Evolutionary conservation across 805 yeast genomes (phyloP).

Genomic region (Candida parachauliodes): DNA sequence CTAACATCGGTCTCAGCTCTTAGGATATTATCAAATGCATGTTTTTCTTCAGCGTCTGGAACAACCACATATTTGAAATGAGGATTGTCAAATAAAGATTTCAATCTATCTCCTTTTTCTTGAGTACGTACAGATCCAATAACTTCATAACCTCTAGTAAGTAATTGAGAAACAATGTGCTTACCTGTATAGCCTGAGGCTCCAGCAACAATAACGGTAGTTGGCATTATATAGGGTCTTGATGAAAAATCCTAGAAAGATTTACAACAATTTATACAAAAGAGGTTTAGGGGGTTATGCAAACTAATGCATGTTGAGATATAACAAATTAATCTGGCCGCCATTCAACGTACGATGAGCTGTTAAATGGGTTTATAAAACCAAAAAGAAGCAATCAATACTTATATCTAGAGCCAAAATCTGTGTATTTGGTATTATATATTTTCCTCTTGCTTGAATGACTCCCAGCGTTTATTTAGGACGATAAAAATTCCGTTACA

Average conservation of each 20-base stretch:
- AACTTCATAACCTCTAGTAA: conserved; percentile 40
- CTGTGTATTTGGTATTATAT: conserved; percentile 8
- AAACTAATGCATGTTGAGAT: conserved; percentile 1
- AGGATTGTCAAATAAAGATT: conserved; percentile 21
- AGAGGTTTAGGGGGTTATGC: conserved; percentile 4
- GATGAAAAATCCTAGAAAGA: too few relatives aligned
- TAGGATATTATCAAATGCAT: conserved; percentile 26
- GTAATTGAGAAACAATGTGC: conserved; percentile 40
- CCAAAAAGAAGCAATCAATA: too few relatives aligned
- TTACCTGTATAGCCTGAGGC: conserved; percentile 54
- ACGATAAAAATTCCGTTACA: conserved; percentile 85
- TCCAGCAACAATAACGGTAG: conserved; percentile 44
- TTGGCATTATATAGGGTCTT: conserved; percentile 7
- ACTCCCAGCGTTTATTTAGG: conserved; percentile 88
- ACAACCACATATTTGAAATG: conserved; percentile 21
- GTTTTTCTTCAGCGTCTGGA: conserved; percentile 16
- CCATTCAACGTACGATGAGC: too few relatives aligned
- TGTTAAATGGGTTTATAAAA: too few relatives aligned
- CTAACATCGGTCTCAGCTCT: conserved; percentile 20
- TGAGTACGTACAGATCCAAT: conserved; percentile 47
- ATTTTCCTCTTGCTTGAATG: conserved; percentile 57
- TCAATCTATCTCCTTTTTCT: conserved; percentile 35
- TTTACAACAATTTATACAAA: background rate
- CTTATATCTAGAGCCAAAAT: too few relatives aligned
- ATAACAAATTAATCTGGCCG: too few relatives aligned